Evolutionary conservation across 176 grass and related monocot genomes (phyloP).

Genomic region (Alopecurus myosuroides): DNA sequence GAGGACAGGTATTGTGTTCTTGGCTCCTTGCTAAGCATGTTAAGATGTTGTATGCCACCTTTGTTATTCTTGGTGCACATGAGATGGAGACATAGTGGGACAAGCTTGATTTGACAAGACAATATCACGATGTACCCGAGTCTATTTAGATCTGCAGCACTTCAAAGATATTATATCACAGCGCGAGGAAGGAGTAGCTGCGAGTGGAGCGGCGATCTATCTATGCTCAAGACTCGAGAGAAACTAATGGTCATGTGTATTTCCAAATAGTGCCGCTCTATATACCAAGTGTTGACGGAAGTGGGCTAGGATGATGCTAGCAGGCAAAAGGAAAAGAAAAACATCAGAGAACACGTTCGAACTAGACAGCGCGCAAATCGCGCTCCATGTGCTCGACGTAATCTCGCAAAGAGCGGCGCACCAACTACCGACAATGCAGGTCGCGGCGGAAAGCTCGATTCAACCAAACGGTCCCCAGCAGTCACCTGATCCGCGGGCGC

Average conservation of each 20-base stretch:
- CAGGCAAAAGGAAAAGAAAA: conserved; percentile 1
- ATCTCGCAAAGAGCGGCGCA: background rate
- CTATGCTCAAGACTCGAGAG: background rate
- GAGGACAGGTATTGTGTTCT: background rate
- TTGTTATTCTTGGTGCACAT: background rate
- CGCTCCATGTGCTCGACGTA: conserved; percentile 22
- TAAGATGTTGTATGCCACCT: background rate
- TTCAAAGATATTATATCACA: background rate
- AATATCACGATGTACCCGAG: background rate
- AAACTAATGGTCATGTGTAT: background rate
- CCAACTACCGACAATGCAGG: conserved; percentile 40
- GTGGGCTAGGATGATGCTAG: background rate
- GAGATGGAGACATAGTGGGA: background rate
- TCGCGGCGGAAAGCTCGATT: background rate
- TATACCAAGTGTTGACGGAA: background rate
- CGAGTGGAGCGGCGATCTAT: background rate
- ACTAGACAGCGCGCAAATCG: background rate
- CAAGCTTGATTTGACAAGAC: background rate
- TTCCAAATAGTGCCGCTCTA: background rate
- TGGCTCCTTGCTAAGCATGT: background rate
- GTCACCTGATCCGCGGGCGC: conserved; percentile 41
- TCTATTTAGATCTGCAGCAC: background rate
- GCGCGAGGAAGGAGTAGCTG: background rate
- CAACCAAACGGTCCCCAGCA: background rate
- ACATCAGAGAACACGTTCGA: background rate